Evolutionary conservation across 208 protist genomes (phyloP), one percentile per base, ranked within the genome.

Genomic region (Wallacemonas sp.): DNA sequence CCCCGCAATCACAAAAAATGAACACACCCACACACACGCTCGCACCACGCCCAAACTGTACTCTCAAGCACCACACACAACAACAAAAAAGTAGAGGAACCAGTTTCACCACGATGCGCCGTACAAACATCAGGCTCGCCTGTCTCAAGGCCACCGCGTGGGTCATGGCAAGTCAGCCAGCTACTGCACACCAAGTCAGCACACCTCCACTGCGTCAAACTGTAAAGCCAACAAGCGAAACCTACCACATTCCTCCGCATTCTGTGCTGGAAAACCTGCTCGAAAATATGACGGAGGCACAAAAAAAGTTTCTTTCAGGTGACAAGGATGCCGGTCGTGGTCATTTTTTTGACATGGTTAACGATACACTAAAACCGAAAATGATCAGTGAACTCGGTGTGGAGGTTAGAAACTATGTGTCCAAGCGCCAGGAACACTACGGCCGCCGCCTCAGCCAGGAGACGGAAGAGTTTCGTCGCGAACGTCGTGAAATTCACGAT

Each of bases 391-490:
- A 79, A 53, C 68, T 68, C 39, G 62, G 70, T 21, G 66, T 71
- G 0, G 77, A 79, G 21, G 73, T 77, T 9, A 64, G 79, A 22
- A 66, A 38, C 9, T 84, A 70, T 26, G 64, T 76, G 39, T 27
- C 38, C 9, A 77, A 81, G 55, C 71, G 75, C 0, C 67, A 70
- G 1, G 22, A 65, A 2, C 58, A 82, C 41, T 86, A 80, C 51
- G 47, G 24, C 0, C 62, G 81, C 45, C 75, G 79, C 8, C 68
- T 86, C 38, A 62, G 60, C 39, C 72, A 81, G 36, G 79, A 86
- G 45, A 81, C 75, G 1, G 75, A 80, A 45, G 79, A 86, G 51
- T 86, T 77, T 55, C 70, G 75, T 1, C 67, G 68, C 2, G 79
- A 86, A 65, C 75, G 76, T 24, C 65, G 69, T 3, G 79, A 74